Base-by-base conservation (phyloP, 495 filamentous ascomycete genomes). In the Penicillium steckii region DNA sequence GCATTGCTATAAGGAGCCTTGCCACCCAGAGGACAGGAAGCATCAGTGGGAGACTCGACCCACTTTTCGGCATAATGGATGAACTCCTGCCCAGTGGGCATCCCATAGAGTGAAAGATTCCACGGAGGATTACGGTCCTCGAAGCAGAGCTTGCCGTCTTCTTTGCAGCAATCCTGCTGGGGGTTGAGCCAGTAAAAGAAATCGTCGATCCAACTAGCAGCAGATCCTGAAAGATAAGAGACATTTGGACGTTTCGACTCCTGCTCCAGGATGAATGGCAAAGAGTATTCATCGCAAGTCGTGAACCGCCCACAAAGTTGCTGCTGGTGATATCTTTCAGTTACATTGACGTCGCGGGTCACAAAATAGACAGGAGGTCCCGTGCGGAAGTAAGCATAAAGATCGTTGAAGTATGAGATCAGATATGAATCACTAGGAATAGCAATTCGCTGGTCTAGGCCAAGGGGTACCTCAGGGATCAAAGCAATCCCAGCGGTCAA, bases 291-390 rank as follows among this genome's bases (percentile, higher is more conserved):
- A 52, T 94, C 77, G 68, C 94, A 98, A 1, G 89, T 89, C 1
- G 88, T 87, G 68, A 94, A 97, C 3, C 90, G 85, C n/a, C 88
- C 88, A 67, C 94, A 98, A 32, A 98, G 77, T 46, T 94, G 82
- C 62, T 88, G 84, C 62, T 98, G 95, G 27, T 87, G 79, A 9
- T 72, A 59, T 38, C 89, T 77, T 46, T 87, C 61, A 2, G 91
- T 96, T 19, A 81, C 78, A 52, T 97, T 91, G 46, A 95, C 73
- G 42, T 87, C 80, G 5, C 84, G 79, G 23, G 90, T 91, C 26
- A 98, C 93, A 64, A 98, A 98, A 66, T 97, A 98, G 24, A 97
- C 91, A 0, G 94, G 94, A 48, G 95, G 93, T 0, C 94, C 94
- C 32, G 85, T 84, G 40, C 89, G 87, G 62, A 98, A 89, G 66